phyloP scores from a whole-genome alignment of 2,329 filamentous ascomycete genomes.

The Aspergillus tubingensis region DNA sequence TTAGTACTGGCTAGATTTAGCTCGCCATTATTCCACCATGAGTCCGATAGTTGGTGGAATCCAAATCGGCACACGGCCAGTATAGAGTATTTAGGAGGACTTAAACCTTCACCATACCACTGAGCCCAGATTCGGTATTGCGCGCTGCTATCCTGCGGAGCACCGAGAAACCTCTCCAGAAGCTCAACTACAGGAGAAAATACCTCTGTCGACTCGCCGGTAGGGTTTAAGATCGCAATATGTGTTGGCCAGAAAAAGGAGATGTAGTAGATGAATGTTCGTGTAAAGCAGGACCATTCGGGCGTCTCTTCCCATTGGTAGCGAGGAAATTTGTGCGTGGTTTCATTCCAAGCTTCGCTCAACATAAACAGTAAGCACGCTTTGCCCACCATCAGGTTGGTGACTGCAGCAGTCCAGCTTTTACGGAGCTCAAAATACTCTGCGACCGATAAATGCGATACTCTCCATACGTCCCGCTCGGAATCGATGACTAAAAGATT shows the following conservation, averaged over 20 bases:
- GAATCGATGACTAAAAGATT: slow-evolving; percentile 17
- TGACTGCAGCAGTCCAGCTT: background rate
- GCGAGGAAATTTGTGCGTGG: background rate
- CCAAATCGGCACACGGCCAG: background rate
- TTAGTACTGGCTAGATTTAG: background rate
- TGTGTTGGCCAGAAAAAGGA: background rate
- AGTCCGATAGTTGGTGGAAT: background rate
- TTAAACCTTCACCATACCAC: fast-evolving
- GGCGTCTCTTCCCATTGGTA: background rate
- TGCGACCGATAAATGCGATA: slow-evolving; percentile 17
- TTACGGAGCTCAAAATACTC: slow-evolving; percentile 15
- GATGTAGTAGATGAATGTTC: background rate
- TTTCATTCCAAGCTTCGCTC: background rate
- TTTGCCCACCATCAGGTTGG: background rate
- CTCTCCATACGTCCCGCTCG: slow-evolving; percentile 13
- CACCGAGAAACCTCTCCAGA: background rate
- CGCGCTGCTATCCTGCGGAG: background rate
- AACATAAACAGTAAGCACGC: background rate
- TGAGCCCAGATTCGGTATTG: background rate
- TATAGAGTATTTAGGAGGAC: background rate
- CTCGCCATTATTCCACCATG: background rate
- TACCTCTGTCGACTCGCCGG: background rate
- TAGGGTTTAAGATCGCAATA: background rate
- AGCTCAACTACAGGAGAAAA: background rate
- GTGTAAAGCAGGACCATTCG: background rate